Conservation (phyloP, 352 stramenopile genomes). For the Phytophthora meadii region DNA sequence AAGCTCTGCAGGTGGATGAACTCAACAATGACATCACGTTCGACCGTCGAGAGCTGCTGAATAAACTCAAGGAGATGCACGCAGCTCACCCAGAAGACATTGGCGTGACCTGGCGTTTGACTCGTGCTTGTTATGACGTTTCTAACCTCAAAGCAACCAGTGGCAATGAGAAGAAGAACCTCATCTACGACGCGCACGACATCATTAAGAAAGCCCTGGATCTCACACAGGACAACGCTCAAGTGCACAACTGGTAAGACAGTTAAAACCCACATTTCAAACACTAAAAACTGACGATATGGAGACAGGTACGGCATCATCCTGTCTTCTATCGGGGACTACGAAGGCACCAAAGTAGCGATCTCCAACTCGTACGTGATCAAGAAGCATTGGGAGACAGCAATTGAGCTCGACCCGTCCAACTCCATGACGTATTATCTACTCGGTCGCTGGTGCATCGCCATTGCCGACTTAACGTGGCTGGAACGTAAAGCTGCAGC, state of each 20-base stretch:
- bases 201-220: slow-evolving; percentile 61
- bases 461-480: slow-evolving; percentile 84
- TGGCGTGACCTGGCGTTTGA: slow-evolving; percentile 64
- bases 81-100: slow-evolving; percentile 57
- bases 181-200: slow-evolving; percentile 70
- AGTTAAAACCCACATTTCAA: background rate
- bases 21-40: slow-evolving; percentile 78
- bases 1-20: slow-evolving; percentile 72
- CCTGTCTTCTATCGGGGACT: slow-evolving; percentile 82
- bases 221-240: slow-evolving; percentile 53
- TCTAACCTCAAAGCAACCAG: slow-evolving; percentile 52
- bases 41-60: slow-evolving; percentile 67
- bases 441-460: slow-evolving; percentile 82
- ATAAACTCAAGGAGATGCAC: slow-evolving; percentile 63
- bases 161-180: slow-evolving; percentile 70
- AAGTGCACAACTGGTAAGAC: slow-evolving; percentile 78
- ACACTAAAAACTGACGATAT: slow-evolving; percentile 1
- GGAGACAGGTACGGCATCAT: slow-evolving; percentile 72
- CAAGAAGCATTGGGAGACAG: slow-evolving; percentile 79
- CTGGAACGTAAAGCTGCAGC: slow-evolving; percentile 81
- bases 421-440: slow-evolving; percentile 81
- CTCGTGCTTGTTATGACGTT: slow-evolving; percentile 66
- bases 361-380: slow-evolving; percentile 85
- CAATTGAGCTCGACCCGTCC: slow-evolving; percentile 68
- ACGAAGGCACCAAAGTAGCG: slow-evolving; percentile 83